phyloP scores from a whole-genome alignment of 1,284 basidiomycete genomes.

The Malassezia furfur region DNA sequence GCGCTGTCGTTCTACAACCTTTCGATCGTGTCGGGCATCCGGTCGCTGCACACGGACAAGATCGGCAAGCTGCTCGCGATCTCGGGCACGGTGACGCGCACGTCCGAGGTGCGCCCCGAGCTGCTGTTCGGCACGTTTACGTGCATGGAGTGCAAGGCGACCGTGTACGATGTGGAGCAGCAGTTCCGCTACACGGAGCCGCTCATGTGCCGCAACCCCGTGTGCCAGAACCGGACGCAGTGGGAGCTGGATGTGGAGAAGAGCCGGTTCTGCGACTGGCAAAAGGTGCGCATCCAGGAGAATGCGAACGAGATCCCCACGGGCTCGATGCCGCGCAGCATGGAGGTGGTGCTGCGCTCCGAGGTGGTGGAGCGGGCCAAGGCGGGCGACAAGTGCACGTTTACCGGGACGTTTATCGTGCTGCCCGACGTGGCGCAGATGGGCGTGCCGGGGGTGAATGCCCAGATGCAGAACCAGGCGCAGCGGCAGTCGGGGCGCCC shows the following conservation, averaged over 20 bases:
- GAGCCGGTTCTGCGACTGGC: constrained; percentile 97
- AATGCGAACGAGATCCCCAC: constrained; percentile 98
- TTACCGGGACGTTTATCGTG: constrained; percentile 95
- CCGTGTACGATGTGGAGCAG: constrained; percentile 91
- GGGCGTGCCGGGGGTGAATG: constrained; percentile 86
- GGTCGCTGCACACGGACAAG: constrained; percentile 60
- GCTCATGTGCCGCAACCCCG: constrained; percentile 80
- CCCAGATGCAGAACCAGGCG: constrained; percentile 74
- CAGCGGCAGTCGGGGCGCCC: constrained; percentile 58
- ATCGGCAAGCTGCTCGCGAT: constrained; percentile 41
- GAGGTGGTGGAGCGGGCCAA: constrained; percentile 96
- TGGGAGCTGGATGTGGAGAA: constrained; percentile 96
- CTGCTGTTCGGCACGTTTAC: constrained; percentile 85
- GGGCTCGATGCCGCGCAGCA: constrained; percentile 71
- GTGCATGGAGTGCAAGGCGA: constrained; percentile 75
- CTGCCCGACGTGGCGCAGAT: constrained; percentile 96
- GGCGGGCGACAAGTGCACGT: constrained; percentile 96
- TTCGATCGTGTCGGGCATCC: constrained; percentile 85
- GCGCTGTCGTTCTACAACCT: constrained; percentile 90
- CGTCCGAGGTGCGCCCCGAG: constrained; percentile 93
- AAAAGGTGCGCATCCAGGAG: constrained; percentile 97
- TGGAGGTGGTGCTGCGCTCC: constrained; percentile 88
- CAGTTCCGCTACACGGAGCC: constrained; percentile 99
- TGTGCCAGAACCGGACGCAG: constrained; percentile 75
- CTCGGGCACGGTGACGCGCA: constrained; percentile 66